Conservation (phyloP, 805 yeast genomes). For the Hyphopichia homilentoma region DNA sequence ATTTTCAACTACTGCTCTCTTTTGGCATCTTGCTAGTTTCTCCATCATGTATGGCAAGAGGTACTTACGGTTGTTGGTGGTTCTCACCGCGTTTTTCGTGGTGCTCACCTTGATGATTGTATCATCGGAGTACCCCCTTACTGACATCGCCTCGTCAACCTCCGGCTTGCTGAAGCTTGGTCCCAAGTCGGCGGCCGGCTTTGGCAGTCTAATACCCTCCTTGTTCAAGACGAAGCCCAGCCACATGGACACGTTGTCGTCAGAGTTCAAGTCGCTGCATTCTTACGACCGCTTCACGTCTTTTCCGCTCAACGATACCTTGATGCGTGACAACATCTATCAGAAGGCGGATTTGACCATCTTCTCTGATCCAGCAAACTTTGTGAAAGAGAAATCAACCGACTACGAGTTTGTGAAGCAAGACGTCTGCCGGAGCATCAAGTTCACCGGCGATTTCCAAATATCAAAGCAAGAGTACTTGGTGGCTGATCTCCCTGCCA, state of each 20-base stretch:
- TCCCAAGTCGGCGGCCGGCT: background rate
- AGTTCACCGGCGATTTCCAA: slow-evolving; percentile 8
- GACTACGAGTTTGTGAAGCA: slow-evolving; percentile 9
- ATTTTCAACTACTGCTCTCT: too few species aligned
- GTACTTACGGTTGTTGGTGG: slow-evolving; percentile 8
- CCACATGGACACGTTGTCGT: background rate
- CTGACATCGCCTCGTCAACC: background rate
- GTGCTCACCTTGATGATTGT: slow-evolving; percentile 3
- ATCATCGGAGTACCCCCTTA: slow-evolving; percentile 2
- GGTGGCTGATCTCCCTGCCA: slow-evolving; percentile 12
- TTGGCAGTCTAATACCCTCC: slow-evolving; percentile 1
- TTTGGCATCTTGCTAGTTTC: too few species aligned
- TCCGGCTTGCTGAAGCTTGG: too few species aligned
- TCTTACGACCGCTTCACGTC: background rate
- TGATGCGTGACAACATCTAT: slow-evolving; percentile 3
- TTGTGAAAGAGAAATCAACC: slow-evolving; percentile 4
- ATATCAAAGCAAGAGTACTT: slow-evolving; percentile 12
- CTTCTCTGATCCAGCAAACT: slow-evolving; percentile 15
- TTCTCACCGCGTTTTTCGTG: slow-evolving; percentile 5
- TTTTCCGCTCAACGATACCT: slow-evolving; percentile 6
- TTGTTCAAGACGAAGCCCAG: slow-evolving; percentile 2
- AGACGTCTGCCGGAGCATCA: slow-evolving; percentile 12
- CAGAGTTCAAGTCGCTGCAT: slow-evolving; percentile 1
- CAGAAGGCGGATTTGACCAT: slow-evolving; percentile 6
- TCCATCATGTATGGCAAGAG: slow-evolving; percentile 8